Percentiles rank a stretch among this genome's conserved stretches.
Evolutionary conservation across 768 basidiomycete species (phyloP).

Genomic region (Trametes cubensis): DNA sequence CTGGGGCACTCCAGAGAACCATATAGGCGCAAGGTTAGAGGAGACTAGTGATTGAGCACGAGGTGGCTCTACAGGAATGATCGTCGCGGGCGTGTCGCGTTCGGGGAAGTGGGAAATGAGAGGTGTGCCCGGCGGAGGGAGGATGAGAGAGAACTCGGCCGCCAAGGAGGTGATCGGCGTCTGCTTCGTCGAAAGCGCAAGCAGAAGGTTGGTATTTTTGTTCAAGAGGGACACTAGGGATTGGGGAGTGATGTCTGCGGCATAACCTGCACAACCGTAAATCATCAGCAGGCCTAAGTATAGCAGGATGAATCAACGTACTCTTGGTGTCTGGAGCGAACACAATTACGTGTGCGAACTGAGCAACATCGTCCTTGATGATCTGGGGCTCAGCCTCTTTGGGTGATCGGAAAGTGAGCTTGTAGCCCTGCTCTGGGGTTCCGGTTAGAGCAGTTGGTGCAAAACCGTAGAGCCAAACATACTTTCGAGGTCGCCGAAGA

Average conservation of each 20-base stretch:
- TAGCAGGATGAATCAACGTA: conserved; percentile 40
- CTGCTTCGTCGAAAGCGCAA: conserved; percentile 78
- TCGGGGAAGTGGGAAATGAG: conserved; percentile 86
- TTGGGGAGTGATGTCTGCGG: conserved; percentile 80
- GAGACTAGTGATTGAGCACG: conserved; percentile 48
- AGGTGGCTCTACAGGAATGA: conserved; percentile 66
- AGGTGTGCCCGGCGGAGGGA: conserved; percentile 81
- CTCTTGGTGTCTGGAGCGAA: conserved; percentile 87
- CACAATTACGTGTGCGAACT: conserved; percentile 85
- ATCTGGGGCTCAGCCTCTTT: conserved; percentile 71
- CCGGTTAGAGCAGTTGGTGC: background rate
- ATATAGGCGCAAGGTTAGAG: conserved; percentile 57
- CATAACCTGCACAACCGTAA: conserved; percentile 28
- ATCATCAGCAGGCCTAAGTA: background rate
- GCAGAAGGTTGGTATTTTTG: conserved; percentile 77
- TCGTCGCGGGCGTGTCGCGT: conserved; percentile 60
- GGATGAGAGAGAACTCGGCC: conserved; percentile 88
- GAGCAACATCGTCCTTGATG: conserved; percentile 68
- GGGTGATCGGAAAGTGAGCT: conserved; percentile 84
- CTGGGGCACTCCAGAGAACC: conserved; percentile 75
- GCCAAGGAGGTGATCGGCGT: conserved; percentile 77
- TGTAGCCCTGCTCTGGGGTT: conserved; percentile 72
- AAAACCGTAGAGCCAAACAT: conserved; percentile 16
- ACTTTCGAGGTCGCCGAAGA: conserved; percentile 83
- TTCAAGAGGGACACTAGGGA: conserved; percentile 71